Evolutionary conservation across 164 flowering plant species (phyloP).

Genomic region (Warburgia ugandensis): DNA sequence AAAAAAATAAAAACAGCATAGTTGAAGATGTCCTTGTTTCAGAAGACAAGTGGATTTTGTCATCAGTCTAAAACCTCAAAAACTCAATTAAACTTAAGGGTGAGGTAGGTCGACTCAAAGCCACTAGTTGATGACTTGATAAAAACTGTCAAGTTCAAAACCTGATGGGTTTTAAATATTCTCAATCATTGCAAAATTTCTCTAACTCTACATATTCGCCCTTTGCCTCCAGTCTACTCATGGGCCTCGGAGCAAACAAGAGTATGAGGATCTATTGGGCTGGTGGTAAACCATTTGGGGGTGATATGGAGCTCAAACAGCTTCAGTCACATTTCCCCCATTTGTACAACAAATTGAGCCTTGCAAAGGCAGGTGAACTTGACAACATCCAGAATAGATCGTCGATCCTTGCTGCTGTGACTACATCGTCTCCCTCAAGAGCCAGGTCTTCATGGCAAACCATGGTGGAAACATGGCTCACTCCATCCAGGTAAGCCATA

Average conservation of each 20-base stretch:
- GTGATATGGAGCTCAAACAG: constrained; percentile 12
- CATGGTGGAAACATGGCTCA: constrained; percentile 25
- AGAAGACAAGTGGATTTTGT: too few relatives aligned
- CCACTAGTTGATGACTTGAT: too few relatives aligned
- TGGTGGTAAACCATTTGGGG: constrained; percentile 16
- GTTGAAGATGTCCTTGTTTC: too few relatives aligned
- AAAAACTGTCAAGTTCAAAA: too few relatives aligned
- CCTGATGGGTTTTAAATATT: too few relatives aligned
- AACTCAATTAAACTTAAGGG: too few relatives aligned
- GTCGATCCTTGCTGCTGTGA: constrained; percentile 21
- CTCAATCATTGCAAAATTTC: too few relatives aligned
- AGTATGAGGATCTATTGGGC: constrained; percentile 19
- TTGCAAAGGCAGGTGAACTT: constrained; percentile 15
- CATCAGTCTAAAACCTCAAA: too few relatives aligned
- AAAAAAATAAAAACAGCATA: too few relatives aligned
- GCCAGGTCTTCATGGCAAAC: constrained; percentile 24
- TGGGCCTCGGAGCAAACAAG: constrained; percentile 20
- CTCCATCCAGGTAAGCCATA: constrained; percentile 22
- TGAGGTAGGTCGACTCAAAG: too few relatives aligned
- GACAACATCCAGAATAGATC: constrained; percentile 10
- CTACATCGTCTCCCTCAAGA: constrained; percentile 20
- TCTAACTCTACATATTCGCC: neutral
- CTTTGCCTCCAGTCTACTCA: constrained; percentile 10
- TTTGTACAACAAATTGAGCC: constrained; percentile 17
- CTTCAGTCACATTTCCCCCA: constrained; percentile 12